Percentiles rank a stretch among this genome's conserved stretches.
Conservation (phyloP, 2,329 filamentous ascomycete species). For the Stemphylium lycopersici region DNA sequence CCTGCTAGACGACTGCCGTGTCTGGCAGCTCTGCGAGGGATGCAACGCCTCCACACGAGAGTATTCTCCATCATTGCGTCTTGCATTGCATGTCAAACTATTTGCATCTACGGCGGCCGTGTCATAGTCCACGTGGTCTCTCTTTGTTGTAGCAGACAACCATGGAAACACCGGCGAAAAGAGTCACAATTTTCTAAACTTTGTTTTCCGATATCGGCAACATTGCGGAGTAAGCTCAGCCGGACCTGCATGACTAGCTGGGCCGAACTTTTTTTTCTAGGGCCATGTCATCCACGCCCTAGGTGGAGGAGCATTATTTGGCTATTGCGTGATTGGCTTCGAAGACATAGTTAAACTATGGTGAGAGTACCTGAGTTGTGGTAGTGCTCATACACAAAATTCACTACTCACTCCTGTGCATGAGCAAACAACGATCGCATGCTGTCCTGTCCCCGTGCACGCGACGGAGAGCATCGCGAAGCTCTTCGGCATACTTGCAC, state of each 20-base stretch:
- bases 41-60: neutral
- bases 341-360: neutral
- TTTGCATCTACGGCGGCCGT: no score
- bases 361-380: neutral
- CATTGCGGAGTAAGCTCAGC: neutral
- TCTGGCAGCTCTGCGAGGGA: neutral
- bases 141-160: no score
- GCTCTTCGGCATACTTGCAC: neutral
- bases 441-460: neutral
- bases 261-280: slow-evolving; percentile 1
- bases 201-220: slow-evolving; percentile 1
- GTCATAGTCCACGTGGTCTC: no score
- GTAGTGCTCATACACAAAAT: neutral
- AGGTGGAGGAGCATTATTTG: slow-evolving; percentile 3
- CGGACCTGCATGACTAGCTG: neutral
- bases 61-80: neutral
- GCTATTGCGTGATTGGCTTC: neutral
- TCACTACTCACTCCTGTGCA: neutral
- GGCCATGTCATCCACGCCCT: slow-evolving; percentile 2
- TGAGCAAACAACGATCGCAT: neutral
- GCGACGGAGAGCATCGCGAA: neutral
- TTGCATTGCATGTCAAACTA: no score
- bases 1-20: neutral
- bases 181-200: neutral
- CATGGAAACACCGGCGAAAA: neutral